Conservation (phyloP, 257 asterid species). For the Nemophila menziesii region DNA sequence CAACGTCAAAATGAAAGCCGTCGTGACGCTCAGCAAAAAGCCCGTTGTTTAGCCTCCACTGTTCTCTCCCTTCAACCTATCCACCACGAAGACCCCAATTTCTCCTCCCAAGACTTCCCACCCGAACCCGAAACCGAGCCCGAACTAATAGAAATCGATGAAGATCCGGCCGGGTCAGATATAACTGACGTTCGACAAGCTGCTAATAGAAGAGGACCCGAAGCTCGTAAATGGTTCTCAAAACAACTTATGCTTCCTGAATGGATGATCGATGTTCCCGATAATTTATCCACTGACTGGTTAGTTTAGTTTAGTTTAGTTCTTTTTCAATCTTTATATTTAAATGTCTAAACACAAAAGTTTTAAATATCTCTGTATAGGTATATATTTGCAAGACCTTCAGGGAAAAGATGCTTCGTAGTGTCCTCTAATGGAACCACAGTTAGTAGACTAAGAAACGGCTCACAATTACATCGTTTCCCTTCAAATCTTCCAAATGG, state of each 20-base stretch:
- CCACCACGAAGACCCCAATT: constrained; percentile 12
- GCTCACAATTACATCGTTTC: constrained; percentile 70
- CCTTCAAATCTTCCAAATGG: constrained; percentile 91
- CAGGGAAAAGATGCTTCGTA: constrained; percentile 88
- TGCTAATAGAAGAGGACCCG: constrained; percentile 52
- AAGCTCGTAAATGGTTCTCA: constrained; percentile 83
- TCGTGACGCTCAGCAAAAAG: constrained; percentile 71
- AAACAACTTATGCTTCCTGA: constrained; percentile 98
- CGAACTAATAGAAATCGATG: constrained; percentile 17
- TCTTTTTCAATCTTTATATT: no score
- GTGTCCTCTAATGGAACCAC: constrained; percentile 84
- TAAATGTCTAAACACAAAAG: no score
- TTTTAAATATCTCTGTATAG: constrained; percentile 19
- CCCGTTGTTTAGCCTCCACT: constrained; percentile 71
- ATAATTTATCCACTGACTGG: constrained; percentile 59
- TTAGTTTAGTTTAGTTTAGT: constrained; percentile 10
- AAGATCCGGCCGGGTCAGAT: constrained; percentile 11
- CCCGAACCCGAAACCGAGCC: constrained; percentile 14
- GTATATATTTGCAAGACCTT: constrained; percentile 85
- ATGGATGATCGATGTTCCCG: constrained; percentile 93
- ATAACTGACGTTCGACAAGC: constrained; percentile 50
- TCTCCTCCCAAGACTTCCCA: constrained; percentile 9
- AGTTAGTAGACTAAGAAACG: constrained; percentile 71
- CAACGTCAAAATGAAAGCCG: constrained; percentile 76
- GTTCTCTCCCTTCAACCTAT: constrained; percentile 41